Base-by-base conservation (phyloP, 225 moss, liverwort and hornwort genomes). In the Sphagnum contortum region DNA sequence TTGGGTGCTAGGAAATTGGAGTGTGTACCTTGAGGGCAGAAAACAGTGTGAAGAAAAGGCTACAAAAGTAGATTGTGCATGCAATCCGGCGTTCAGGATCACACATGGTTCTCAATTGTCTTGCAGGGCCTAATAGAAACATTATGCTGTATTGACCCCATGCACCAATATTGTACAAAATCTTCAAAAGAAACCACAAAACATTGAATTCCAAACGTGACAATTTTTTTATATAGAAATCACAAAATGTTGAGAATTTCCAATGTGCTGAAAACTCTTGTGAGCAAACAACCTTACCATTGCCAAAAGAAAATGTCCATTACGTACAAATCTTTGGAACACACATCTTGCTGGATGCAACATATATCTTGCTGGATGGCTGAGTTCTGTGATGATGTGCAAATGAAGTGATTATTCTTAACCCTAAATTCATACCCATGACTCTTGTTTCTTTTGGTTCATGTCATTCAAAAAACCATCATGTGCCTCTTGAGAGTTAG, bases 1-100 rank as follows among this genome's bases (percentile, higher is more conserved):
- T 1, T 29, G 29, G 29, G 29, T 29, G 29, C 29, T 29, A 29
- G 29, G 29, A 29, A 0, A 29, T 29, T 29, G 1, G 29, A 29
- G 29, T 57, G 14, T 59, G 58, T 49, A 68, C 67, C 50, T 68
- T 68, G 3, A 68, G 67, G 56, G 67, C 67, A 4, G 67, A 68
- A 12, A 68, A 68, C 5, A 68, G 67, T 48, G 67, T 49, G 50
- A 68, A 68, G 12, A 29, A 13, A 5, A 68, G 47, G 44, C 67
- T 59, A 48, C 58, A 7, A 68, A 68, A 59, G 44, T 68, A 68
- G 9, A 68, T 58, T 5, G 59, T 29, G 8, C 67, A 68, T 58
- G 67, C 67, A 55, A 68, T 4, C 67, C 67, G 51, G 6, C 67
- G 67, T 14, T 68, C 49, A 2, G 67, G 58, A 59, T 47, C 59